Percentiles rank a stretch among this genome's conserved stretches.
Conservation (phyloP, 1,284 basidiomycete genomes). For the Termitomyces sp. region DNA sequence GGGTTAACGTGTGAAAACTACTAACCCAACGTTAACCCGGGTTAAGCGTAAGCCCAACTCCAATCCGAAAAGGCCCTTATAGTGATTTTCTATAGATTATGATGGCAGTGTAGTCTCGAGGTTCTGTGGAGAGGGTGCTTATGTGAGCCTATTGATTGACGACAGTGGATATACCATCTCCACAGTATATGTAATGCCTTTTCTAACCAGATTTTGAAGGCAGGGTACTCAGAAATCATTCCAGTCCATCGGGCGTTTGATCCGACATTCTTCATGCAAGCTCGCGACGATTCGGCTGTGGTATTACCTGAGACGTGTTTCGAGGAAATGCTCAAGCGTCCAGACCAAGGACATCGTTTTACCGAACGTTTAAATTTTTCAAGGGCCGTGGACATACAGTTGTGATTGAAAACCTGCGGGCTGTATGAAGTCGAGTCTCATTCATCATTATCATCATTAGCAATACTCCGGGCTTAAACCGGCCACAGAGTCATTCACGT, state of each 20-base stretch:
- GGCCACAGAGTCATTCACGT: background rate
- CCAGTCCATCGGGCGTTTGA: background rate
- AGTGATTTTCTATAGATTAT: no score
- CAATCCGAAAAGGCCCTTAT: no score
- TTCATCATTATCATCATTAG: no score
- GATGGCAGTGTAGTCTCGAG: no score
- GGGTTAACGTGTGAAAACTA: no score
- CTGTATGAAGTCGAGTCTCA: no score
- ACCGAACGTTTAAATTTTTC: slow-evolving; percentile 1
- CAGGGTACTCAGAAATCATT: slow-evolving; percentile 3
- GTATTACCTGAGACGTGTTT: background rate
- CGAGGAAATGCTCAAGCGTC: slow-evolving; percentile 3
- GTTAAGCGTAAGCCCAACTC: no score
- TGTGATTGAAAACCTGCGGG: background rate
- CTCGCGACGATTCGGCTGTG: background rate
- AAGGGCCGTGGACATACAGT: background rate
- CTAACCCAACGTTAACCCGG: no score
- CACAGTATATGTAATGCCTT: slow-evolving; percentile 17
- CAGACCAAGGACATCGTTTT: background rate
- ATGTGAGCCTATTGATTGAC: no score
- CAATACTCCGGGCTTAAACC: no score
- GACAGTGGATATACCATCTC: slow-evolving; percentile 21
- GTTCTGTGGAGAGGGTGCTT: no score
- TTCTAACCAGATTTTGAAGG: slow-evolving; percentile 18
- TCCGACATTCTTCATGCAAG: background rate